phyloP scores from a whole-genome alignment of 2,329 filamentous ascomycete species.

The Knufia fluminis region DNA sequence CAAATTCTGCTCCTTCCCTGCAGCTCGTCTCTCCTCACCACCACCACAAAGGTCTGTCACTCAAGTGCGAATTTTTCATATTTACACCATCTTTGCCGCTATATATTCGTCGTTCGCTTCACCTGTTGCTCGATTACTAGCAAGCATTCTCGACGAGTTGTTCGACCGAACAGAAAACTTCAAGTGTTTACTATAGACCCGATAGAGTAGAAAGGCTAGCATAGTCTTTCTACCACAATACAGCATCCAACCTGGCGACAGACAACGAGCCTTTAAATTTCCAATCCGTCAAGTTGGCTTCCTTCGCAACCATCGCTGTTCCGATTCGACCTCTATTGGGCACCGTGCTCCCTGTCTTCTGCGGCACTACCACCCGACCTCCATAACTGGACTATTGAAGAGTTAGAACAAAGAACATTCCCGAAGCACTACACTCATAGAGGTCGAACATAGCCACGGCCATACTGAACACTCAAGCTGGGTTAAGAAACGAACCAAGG shows the following conservation, averaged over 20 bases:
- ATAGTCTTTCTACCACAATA: constrained; percentile 22
- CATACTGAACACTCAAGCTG: not conserved
- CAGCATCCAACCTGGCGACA: constrained; percentile 32
- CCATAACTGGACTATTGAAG: constrained; percentile 64
- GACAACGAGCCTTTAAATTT: constrained; percentile 24
- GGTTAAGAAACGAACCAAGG: constrained; percentile 3
- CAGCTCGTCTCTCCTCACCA: too few relatives aligned
- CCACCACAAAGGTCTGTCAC: too few relatives aligned
- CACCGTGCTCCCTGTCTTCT: constrained; percentile 87
- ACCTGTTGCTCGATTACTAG: too few relatives aligned
- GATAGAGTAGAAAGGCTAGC: constrained; percentile 19
- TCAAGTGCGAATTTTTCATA: too few relatives aligned
- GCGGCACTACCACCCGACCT: constrained; percentile 93
- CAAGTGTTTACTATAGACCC: too few relatives aligned
- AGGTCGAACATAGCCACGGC: not conserved
- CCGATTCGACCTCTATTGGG: constrained; percentile 82
- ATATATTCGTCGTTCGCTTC: too few relatives aligned
- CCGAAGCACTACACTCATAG: not conserved
- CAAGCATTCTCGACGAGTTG: too few relatives aligned
- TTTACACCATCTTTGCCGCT: too few relatives aligned
- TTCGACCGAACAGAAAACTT: too few relatives aligned
- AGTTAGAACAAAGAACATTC: not conserved
- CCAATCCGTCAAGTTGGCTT: constrained; percentile 85
- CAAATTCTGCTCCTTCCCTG: too few relatives aligned
- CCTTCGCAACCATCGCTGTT: constrained; percentile 61